A percentile compares a stretch with the other conserved stretches of the same genome.
Conservation (phyloP, 768 basidiomycete genomes). For the Phallus indusiatus region DNA sequence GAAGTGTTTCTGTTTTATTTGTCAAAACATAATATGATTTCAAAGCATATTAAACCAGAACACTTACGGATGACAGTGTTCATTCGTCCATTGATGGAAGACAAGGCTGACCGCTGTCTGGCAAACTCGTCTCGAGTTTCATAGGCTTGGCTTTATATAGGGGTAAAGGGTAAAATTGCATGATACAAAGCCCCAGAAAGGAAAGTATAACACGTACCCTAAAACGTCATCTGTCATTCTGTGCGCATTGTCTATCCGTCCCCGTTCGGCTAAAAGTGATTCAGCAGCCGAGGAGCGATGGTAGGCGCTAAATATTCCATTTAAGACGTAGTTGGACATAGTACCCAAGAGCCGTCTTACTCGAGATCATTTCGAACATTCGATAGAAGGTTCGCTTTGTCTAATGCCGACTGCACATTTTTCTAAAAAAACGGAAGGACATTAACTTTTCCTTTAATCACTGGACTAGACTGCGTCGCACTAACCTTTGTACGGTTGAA, state of each 20-base stretch:
- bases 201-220: slow-evolving; percentile 43
- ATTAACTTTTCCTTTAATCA: no score
- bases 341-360: slow-evolving; percentile 34
- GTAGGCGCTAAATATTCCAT: slow-evolving; percentile 54
- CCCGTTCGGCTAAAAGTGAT: slow-evolving; percentile 77
- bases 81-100: slow-evolving; percentile 80
- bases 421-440: slow-evolving; percentile 29
- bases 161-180: not conserved
- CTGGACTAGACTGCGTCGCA: no score
- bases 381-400: slow-evolving; percentile 78
- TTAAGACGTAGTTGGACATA: not conserved
- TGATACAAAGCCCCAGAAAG: not conserved
- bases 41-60: not conserved
- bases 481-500: slow-evolving; percentile 74
- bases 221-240: slow-evolving; percentile 90
- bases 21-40: not conserved
- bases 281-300: slow-evolving; percentile 79
- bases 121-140: slow-evolving; percentile 91
- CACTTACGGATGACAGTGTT: slow-evolving; percentile 67
- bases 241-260: slow-evolving; percentile 87
- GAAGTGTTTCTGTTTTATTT: slow-evolving; percentile 62
- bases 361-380: slow-evolving; percentile 95
- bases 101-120: slow-evolving; percentile 65
- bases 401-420: slow-evolving; percentile 74
- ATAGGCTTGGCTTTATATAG: slow-evolving; percentile 74